Conservation (phyloP, 1,284 basidiomycete species). For the Vanrija humicola region DNA sequence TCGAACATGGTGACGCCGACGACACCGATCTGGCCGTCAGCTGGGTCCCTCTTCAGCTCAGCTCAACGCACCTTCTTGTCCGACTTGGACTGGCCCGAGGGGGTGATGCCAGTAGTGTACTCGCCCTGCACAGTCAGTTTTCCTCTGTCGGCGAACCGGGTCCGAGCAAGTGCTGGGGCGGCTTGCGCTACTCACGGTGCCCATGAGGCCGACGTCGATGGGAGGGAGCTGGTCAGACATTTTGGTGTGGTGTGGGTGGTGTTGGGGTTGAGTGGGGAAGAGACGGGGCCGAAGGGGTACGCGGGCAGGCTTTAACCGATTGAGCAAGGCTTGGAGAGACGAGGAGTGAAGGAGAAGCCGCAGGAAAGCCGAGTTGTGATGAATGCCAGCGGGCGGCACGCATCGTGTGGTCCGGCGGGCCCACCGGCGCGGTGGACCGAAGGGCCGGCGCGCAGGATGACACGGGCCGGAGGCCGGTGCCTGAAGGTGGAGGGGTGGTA, state of each 20-base stretch:
- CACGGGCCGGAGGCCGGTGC: too few species aligned
- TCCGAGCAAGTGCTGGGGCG: neutral
- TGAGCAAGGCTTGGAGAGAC: too few species aligned
- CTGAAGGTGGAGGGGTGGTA: too few species aligned
- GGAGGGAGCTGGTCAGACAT: constrained; percentile 29
- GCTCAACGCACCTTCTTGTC: constrained; percentile 72
- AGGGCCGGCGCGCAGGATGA: too few species aligned
- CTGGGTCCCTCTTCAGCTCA: neutral
- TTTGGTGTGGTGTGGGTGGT: constrained; percentile 1
- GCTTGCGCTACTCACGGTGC: constrained; percentile 34
- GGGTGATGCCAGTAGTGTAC: constrained; percentile 92
- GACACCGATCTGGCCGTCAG: constrained; percentile 58
- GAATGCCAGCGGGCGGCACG: too few species aligned
- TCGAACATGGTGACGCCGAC: constrained; percentile 87
- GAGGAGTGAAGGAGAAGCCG: too few species aligned
- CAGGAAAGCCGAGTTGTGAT: too few species aligned
- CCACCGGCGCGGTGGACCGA: too few species aligned
- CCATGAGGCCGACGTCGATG: constrained; percentile 46
- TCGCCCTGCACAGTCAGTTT: constrained; percentile 46
- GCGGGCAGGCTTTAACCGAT: too few species aligned
- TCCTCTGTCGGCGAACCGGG: neutral
- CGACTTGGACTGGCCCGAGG: constrained; percentile 81
- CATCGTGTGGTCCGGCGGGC: too few species aligned
- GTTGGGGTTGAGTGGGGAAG: neutral
- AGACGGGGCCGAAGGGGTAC: too few species aligned